Percentiles rank a stretch among this genome's conserved stretches.
Evolutionary conservation across 495 filamentous ascomycete species (phyloP).

Genomic region (Penicillium bialowiezense): DNA sequence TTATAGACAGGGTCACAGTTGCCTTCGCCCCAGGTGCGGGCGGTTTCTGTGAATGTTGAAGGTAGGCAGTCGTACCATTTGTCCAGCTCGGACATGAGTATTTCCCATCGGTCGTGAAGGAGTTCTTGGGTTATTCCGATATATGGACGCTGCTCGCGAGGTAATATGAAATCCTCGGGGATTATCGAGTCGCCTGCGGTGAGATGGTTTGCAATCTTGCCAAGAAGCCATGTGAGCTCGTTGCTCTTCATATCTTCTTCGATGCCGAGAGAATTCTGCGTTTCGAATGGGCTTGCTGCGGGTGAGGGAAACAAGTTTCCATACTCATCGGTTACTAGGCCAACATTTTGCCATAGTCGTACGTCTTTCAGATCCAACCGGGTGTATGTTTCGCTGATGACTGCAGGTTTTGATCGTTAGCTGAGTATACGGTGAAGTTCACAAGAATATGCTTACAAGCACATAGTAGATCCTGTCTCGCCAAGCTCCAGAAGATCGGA

Average conservation of each 20-base stretch:
- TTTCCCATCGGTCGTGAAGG: constrained; percentile 16
- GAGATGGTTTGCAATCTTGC: constrained; percentile 20
- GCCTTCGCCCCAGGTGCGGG: constrained; percentile 3
- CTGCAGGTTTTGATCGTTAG: not conserved
- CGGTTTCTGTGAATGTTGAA: constrained; percentile 3
- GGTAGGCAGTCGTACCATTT: constrained; percentile 19
- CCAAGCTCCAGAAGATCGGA: constrained; percentile 23
- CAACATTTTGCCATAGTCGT: constrained; percentile 20
- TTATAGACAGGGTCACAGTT: not conserved
- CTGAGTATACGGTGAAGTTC: not conserved
- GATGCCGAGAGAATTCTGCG: constrained; percentile 2
- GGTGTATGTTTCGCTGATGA: constrained; percentile 22
- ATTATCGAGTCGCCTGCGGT: constrained; percentile 14
- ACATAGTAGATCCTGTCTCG: constrained; percentile 18
- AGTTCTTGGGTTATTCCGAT: constrained; percentile 17
- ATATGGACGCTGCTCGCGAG: constrained; percentile 8
- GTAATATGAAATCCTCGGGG: constrained; percentile 8
- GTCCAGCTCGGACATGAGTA: constrained; percentile 13
- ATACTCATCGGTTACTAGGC: constrained; percentile 13
- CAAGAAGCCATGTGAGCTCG: constrained; percentile 20
- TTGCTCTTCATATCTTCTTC: constrained; percentile 20
- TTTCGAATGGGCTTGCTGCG: constrained; percentile 6
- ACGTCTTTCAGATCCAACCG: constrained; percentile 19
- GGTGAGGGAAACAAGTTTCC: constrained; percentile 10
- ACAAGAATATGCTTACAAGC: constrained; percentile 20